Evolutionary conservation across 169 alveolate species (phyloP).

Genomic region (Amoebophrya sp.): DNA sequence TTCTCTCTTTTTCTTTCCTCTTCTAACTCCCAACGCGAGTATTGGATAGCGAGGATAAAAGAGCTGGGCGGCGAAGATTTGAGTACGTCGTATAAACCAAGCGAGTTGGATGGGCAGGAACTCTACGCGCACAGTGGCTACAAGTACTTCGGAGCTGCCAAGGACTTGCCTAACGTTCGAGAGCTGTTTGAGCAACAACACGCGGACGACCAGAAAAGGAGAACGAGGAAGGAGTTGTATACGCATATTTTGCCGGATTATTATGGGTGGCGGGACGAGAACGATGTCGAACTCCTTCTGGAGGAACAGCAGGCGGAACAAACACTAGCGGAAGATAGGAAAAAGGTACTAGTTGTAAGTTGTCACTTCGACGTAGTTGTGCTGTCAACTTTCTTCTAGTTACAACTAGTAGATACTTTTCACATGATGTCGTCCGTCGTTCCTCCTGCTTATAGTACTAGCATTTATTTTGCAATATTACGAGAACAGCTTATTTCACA

Average conservation of each 20-base stretch:
- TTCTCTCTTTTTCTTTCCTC: no score
- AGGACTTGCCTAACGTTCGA: constrained; percentile 84
- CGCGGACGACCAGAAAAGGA: neutral
- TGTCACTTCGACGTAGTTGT: no score
- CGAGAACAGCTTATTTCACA: no score
- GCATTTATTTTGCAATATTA: no score
- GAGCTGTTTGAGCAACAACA: constrained; percentile 73
- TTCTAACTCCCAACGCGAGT: no score
- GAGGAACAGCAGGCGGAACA: neutral
- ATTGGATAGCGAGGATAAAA: constrained; percentile 54
- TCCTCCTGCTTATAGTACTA: no score
- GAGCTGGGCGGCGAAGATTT: constrained; percentile 59
- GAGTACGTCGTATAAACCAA: constrained; percentile 2
- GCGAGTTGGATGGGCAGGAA: neutral
- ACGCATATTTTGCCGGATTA: neutral
- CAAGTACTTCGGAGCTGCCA: constrained; percentile 91
- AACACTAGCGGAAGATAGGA: neutral
- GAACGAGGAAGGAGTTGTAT: neutral
- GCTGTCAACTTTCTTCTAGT: no score
- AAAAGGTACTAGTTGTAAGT: no score
- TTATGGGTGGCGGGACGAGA: constrained; percentile 30
- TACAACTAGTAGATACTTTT: no score
- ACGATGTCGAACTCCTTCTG: neutral
- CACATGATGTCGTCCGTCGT: no score
- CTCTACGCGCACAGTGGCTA: constrained; percentile 43